Conservation (phyloP, 1,284 basidiomycete genomes). For the Porogramme epimiltina region DNA sequence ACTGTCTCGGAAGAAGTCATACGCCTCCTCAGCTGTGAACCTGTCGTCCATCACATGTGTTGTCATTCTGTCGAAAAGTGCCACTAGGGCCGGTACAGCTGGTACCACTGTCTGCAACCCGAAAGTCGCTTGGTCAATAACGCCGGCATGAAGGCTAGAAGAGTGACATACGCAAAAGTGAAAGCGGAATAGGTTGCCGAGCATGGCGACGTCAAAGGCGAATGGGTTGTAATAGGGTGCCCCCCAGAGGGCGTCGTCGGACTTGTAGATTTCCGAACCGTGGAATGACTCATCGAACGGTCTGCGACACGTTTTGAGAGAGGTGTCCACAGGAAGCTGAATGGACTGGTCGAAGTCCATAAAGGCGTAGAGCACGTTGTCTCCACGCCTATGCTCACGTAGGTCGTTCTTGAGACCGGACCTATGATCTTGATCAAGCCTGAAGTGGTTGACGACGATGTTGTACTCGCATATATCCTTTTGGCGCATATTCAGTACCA, state of each 20-base stretch:
- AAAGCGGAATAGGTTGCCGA: slow-evolving; percentile 3
- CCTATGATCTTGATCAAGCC: not conserved
- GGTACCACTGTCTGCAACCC: not conserved
- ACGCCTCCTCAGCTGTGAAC: slow-evolving; percentile 8
- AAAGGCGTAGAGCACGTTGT: slow-evolving; percentile 3
- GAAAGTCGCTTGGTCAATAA: not conserved
- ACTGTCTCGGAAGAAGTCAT: not conserved
- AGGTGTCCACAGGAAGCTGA: not conserved
- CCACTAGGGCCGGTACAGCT: slow-evolving; percentile 1
- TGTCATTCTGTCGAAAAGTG: slow-evolving; percentile 14
- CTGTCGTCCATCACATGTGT: not conserved
- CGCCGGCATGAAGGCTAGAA: not conserved
- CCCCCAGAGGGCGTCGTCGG: slow-evolving; percentile 2
- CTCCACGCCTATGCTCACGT: not conserved
- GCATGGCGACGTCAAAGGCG: slow-evolving; percentile 12
- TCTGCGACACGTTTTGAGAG: slow-evolving; percentile 6
- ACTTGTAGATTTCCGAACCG: not conserved
- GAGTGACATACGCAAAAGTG: too few species aligned
- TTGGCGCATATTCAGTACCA: not conserved
- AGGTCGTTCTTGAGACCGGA: not conserved
- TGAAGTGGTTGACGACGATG: slow-evolving; percentile 2
- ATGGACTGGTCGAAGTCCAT: slow-evolving; percentile 17
- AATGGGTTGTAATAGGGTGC: slow-evolving; percentile 14
- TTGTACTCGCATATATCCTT: slow-evolving; percentile 5
- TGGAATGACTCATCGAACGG: not conserved